phyloP scores from a whole-genome alignment of 1,284 basidiomycete genomes.

The Uromyces viciae-fabae region DNA sequence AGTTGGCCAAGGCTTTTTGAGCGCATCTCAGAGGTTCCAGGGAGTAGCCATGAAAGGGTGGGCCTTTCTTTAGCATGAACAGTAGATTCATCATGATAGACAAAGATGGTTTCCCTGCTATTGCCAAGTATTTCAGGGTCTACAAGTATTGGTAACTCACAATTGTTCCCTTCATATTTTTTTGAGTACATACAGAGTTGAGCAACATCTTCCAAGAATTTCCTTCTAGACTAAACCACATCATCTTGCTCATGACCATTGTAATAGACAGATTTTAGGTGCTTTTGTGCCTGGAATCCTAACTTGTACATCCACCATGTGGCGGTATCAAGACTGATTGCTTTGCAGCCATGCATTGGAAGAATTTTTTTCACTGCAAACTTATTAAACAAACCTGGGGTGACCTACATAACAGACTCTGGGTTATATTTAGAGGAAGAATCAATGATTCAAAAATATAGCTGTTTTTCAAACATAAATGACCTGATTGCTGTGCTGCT shows the following conservation, averaged over 20 bases:
- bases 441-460: not conserved
- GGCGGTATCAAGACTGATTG: not conserved
- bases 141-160: not conserved
- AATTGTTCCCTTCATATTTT: conserved; percentile 8
- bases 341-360: not conserved
- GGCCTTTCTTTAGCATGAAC: conserved; percentile 18
- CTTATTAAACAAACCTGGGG: not conserved
- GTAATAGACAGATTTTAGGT: conserved; percentile 1
- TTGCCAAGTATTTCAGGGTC: not conserved
- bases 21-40: not conserved
- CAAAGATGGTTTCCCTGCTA: conserved; percentile 8
- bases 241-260: not conserved
- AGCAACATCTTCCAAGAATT: not conserved
- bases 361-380: conserved; percentile 5
- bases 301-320: conserved; percentile 18
- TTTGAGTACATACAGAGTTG: not conserved
- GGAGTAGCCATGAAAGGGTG: not conserved
- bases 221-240: not conserved
- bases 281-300: not conserved
- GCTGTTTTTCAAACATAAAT: not conserved
- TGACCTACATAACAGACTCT: too few relatives aligned
- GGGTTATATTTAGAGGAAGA: too few relatives aligned
- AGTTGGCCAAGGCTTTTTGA: conserved; percentile 5
- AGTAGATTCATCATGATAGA: conserved; percentile 20
- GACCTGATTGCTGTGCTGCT: conserved; percentile 1